Evolutionary conservation across 257 asterid genomes (phyloP).

Genomic region (Rauvolfia tetraphylla): DNA sequence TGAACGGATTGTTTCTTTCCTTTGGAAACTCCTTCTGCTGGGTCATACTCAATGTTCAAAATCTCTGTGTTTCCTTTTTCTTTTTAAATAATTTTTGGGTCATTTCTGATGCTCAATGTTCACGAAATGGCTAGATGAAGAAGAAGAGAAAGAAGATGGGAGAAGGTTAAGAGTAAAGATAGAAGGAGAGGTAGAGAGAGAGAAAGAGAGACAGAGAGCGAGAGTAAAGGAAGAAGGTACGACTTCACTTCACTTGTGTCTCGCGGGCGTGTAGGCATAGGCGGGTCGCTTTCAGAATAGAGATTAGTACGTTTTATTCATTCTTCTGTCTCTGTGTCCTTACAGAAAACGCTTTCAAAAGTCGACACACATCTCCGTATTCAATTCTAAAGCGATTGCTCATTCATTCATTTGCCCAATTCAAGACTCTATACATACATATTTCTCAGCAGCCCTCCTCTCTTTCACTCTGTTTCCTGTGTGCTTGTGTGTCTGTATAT

Average conservation of each 20-base stretch:
- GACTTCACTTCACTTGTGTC: background rate
- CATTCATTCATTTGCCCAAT: slow-evolving; percentile 15
- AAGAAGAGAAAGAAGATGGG: background rate
- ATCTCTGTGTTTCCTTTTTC: background rate
- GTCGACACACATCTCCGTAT: slow-evolving; percentile 44
- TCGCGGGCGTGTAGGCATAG: slow-evolving; percentile 21
- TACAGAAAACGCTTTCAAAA: slow-evolving; percentile 48
- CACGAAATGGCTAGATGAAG: background rate
- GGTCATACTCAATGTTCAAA: background rate
- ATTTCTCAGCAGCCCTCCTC: background rate
- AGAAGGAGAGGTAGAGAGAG: background rate
- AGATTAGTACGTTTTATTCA: slow-evolving; percentile 27
- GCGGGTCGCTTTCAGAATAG: slow-evolving; percentile 47
- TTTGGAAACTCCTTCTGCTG: background rate
- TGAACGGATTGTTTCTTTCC: background rate
- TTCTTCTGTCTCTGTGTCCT: slow-evolving; percentile 42
- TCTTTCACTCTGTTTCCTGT: slow-evolving; percentile 1
- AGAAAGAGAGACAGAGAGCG: background rate
- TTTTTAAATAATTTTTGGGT: background rate
- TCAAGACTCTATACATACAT: background rate
- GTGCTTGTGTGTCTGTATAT: too few species aligned
- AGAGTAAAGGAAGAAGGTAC: background rate
- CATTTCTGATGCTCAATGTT: background rate
- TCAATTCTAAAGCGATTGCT: slow-evolving; percentile 29
- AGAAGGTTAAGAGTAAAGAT: background rate